phyloP scores from a whole-genome alignment of 2,329 filamentous ascomycete genomes.

The Fusarium sulawesiense region DNA sequence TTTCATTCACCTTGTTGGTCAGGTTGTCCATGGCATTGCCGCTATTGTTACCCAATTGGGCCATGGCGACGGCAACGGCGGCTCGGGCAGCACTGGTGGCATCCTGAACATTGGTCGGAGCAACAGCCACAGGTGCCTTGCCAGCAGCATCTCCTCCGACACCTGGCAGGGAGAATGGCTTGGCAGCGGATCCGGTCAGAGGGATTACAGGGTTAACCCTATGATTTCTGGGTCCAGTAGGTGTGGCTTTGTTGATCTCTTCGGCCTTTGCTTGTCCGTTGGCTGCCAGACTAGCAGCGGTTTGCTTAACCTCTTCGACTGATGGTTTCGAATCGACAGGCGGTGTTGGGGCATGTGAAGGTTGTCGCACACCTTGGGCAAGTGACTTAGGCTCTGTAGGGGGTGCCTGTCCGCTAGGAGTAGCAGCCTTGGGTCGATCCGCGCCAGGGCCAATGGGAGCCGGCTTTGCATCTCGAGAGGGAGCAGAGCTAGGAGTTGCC shows the following conservation, averaged over 20 bases:
- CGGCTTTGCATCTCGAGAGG: conserved; percentile 57
- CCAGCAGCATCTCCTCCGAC: conserved; percentile 49
- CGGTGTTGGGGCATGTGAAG: conserved; percentile 67
- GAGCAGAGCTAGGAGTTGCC: conserved; percentile 61
- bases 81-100: conserved; percentile 80
- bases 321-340: conserved; percentile 77
- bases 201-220: conserved; percentile 76
- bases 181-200: conserved; percentile 61
- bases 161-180: conserved; percentile 53
- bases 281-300: conserved; percentile 55
- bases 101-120: conserved; percentile 63
- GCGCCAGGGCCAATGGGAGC: conserved; percentile 63
- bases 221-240: conserved; percentile 61
- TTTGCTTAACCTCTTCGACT: conserved; percentile 56
- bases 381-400: conserved; percentile 66
- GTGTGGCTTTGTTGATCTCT: conserved; percentile 54
- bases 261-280: conserved; percentile 54
- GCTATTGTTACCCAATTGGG: conserved; percentile 67
- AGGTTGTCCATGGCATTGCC: conserved; percentile 74
- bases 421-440: conserved; percentile 61
- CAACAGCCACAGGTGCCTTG: conserved; percentile 53
- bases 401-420: conserved; percentile 59
- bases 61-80: conserved; percentile 84
- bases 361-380: conserved; percentile 59
- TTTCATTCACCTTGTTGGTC: conserved; percentile 79